Base-by-base conservation (phyloP, 2,329 filamentous ascomycete genomes). In the Beauveria sp. region DNA sequence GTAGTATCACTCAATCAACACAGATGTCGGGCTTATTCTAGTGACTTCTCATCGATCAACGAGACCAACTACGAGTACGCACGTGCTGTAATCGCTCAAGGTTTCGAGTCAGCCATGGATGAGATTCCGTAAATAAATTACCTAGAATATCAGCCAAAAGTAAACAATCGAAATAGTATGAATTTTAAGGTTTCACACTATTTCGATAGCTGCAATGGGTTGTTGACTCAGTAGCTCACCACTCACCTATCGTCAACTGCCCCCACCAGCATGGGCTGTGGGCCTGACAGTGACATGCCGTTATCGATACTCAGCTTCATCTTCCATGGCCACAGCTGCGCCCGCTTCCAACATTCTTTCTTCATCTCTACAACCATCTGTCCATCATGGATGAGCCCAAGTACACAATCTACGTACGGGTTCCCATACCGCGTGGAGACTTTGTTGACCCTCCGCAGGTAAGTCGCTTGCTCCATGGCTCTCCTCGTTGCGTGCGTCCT, bases 391-490 rank as follows among this genome's bases (percentile, higher is more conserved):
- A 83, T 76, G 81, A 85, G 60, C 80, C 82, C 49, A 79, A 74
- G 42, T 87, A 85, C 72, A 96, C 90, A 16, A 87, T 96, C 63
- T 90, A 96, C 69, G 85, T 99, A 65, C 84, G 93, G 65, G 83
- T 98, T n/a, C 95, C 95, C 26, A 96, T 96, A 70, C 85, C 88
- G 42, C 85, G 95, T 62, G 89, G 89, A 46, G 86, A 90, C 69
- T 99, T 99, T 76, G 84, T 93, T 64, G 93, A 99, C 75, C 95
- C 95, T 62, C 89, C 91, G 52, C 87, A 88, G 66, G 93, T 93
- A 82, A 72, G 83, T 72, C 63, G 55, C 48, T 63, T 60, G 62
- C 51, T 20, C 51, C 62, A 62, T 18, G 16, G 24, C 24, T 53
- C n/a, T 42, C 48, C 59, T 63, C 24, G 60, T 63, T 34, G 63